Evolutionary conservation across 208 protist species (phyloP).

Genomic region (Leishmania martiniquensis): DNA sequence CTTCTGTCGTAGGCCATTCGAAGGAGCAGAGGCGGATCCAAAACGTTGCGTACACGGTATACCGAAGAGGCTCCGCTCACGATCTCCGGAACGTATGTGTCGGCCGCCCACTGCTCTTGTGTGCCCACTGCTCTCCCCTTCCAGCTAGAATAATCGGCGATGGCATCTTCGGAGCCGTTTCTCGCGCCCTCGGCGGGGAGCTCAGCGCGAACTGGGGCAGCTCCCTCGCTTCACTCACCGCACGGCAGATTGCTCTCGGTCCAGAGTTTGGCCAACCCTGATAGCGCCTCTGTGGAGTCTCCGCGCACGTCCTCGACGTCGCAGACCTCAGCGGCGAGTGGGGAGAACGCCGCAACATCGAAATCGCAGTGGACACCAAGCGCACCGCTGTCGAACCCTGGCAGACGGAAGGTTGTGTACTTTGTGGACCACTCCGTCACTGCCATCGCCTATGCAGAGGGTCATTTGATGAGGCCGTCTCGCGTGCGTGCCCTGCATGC

Average conservation of each 20-base stretch:
- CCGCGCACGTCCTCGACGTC: background rate
- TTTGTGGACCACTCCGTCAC: constrained; percentile 78
- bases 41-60: background rate
- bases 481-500: constrained; percentile 73
- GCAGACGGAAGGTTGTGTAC: constrained; percentile 61
- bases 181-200: background rate
- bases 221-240: background rate
- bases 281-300: background rate
- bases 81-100: background rate
- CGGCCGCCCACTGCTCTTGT: background rate
- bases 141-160: background rate
- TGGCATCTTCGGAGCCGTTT: background rate
- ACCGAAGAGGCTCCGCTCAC: background rate
- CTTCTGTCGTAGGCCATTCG: background rate
- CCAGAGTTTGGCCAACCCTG: background rate
- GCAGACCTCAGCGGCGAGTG: background rate
- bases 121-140: background rate
- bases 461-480: constrained; percentile 78
- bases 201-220: background rate
- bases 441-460: constrained; percentile 70
- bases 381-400: background rate
- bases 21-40: background rate
- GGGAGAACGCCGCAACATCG: background rate
- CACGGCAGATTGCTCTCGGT: background rate
- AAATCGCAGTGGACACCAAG: background rate